phyloP scores from a whole-genome alignment of 331 rosid species.

The Pyrus hybrid region DNA sequence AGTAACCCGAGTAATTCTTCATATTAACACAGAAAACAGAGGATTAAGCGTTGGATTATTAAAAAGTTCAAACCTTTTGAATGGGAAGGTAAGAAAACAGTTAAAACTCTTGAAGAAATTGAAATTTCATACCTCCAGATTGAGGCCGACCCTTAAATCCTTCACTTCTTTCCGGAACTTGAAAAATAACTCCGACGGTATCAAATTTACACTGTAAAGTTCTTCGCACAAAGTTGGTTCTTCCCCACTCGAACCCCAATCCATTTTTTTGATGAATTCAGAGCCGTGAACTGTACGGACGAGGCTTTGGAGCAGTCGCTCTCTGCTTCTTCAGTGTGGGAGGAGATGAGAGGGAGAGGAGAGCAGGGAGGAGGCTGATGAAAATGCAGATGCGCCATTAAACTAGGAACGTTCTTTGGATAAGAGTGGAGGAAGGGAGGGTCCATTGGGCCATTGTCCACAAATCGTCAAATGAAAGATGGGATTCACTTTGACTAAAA shows the following conservation, averaged over 20 bases:
- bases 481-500: background rate
- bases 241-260: conserved; percentile 44
- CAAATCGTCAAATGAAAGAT: background rate
- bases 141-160: conserved; percentile 77
- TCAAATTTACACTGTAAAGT: conserved; percentile 51
- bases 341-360: background rate
- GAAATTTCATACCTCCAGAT: conserved; percentile 56
- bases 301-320: background rate
- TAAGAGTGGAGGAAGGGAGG: background rate
- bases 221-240: conserved; percentile 80
- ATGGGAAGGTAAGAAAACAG: background rate
- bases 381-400: background rate
- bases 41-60: background rate
- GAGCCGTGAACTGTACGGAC: background rate
- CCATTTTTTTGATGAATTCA: conserved; percentile 31
- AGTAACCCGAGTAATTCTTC: background rate
- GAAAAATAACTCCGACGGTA: conserved; percentile 79
- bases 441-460: background rate
- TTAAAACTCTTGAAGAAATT: background rate
- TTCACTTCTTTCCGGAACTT: conserved; percentile 86
- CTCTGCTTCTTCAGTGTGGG: too few species aligned
- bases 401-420: too few species aligned
- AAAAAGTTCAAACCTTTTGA: background rate
- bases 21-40: background rate
- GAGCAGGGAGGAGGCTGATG: background rate